Conservation (phyloP, 1,284 basidiomycete species). For the Bothia castanella region DNA sequence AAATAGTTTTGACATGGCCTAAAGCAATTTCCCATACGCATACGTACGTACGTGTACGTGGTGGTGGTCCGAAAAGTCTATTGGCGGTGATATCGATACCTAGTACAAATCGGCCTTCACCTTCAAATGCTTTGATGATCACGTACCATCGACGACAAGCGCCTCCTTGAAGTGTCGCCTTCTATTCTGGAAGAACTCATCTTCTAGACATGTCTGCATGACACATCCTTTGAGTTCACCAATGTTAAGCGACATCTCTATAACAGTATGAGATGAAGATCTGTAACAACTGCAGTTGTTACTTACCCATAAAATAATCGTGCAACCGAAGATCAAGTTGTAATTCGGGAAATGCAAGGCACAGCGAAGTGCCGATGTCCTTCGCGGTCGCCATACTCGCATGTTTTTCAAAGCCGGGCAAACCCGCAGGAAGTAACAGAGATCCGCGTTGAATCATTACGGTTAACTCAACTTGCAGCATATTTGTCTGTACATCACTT, state of each 20-base stretch:
- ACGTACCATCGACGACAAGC: constrained; percentile 63
- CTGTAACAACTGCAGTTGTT: not conserved
- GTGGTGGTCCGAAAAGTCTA: constrained; percentile 83
- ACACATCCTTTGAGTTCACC: constrained; percentile 56
- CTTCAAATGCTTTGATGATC: not conserved
- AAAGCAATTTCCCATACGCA: constrained; percentile 85
- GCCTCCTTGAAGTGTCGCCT: constrained; percentile 34
- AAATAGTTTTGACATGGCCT: constrained; percentile 55
- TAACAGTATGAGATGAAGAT: constrained; percentile 4
- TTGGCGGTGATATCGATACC: constrained; percentile 79
- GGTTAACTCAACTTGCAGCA: constrained; percentile 70
- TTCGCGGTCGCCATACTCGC: constrained; percentile 21
- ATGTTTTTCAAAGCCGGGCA: constrained; percentile 62
- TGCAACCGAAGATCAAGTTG: constrained; percentile 76
- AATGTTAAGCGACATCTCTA: constrained; percentile 78
- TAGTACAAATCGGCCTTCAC: constrained; percentile 35
- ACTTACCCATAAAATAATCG: constrained; percentile 83
- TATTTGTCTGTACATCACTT: constrained; percentile 59
- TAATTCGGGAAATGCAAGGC: constrained; percentile 61
- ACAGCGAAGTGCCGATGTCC: constrained; percentile 53
- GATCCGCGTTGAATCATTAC: constrained; percentile 53
- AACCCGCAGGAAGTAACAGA: constrained; percentile 67
- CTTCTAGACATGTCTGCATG: constrained; percentile 46
- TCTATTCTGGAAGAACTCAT: constrained; percentile 35
- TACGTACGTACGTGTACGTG: constrained; percentile 79